Conservation (phyloP, 305 asterid species). For the Fraxinus latifolia region DNA sequence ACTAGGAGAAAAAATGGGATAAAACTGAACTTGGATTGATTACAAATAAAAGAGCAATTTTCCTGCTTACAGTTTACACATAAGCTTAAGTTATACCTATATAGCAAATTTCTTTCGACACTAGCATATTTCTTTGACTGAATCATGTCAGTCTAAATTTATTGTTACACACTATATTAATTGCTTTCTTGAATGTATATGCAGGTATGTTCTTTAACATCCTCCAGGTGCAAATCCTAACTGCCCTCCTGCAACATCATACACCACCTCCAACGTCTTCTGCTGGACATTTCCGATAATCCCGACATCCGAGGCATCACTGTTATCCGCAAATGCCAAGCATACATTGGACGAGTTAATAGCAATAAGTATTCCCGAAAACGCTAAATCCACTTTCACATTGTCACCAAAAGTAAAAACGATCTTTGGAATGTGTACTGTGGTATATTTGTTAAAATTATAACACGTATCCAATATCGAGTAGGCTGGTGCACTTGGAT, state of each 20-base stretch:
- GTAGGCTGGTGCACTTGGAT: slow-evolving; percentile 46
- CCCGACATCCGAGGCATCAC: slow-evolving; percentile 32
- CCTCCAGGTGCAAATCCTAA: slow-evolving; percentile 65
- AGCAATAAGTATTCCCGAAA: slow-evolving; percentile 35
- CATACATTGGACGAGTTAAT: slow-evolving; percentile 36
- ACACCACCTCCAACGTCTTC: slow-evolving; percentile 61
- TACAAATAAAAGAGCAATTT: not conserved
- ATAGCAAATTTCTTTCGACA: not conserved
- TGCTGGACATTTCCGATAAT: slow-evolving; percentile 73
- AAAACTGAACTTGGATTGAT: not conserved
- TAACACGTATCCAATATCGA: slow-evolving; percentile 69
- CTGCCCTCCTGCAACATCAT: slow-evolving; percentile 74
- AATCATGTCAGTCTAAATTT: not conserved
- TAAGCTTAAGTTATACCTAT: not conserved
- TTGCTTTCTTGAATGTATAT: not conserved
- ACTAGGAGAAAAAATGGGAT: not conserved
- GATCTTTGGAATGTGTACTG: slow-evolving; percentile 40
- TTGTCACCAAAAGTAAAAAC: slow-evolving; percentile 48
- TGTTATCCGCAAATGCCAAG: slow-evolving; percentile 70
- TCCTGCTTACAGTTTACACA: not conserved
- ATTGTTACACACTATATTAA: not conserved
- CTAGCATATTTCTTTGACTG: not conserved
- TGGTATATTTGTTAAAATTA: slow-evolving; percentile 37
- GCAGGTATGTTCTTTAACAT: slow-evolving; percentile 27
- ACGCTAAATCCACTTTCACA: slow-evolving; percentile 35